Percentiles rank a stretch among this genome's conserved stretches.
Conservation (phyloP, 345 rosid genomes). For the Syzygium aromaticum region DNA sequence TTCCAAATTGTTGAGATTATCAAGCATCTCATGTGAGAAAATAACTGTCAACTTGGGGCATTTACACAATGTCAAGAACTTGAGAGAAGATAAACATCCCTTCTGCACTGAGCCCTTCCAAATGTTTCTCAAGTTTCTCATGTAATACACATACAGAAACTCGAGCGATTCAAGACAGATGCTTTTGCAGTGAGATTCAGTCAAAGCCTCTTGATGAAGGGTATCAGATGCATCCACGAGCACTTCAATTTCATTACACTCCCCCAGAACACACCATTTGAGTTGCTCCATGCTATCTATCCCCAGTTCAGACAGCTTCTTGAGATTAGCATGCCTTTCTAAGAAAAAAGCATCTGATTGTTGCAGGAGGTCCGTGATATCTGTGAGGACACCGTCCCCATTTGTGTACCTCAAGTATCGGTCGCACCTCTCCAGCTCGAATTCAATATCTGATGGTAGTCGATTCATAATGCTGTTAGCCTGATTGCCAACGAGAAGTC, state of each 20-base stretch:
- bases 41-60: background rate
- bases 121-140: background rate
- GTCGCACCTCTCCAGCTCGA: background rate
- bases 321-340: constrained; percentile 6
- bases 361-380: background rate
- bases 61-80: background rate
- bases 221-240: background rate
- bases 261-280: constrained; percentile 15
- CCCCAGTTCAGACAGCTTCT: constrained; percentile 10
- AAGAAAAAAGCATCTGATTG: constrained; percentile 10
- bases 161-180: background rate
- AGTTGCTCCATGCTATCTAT: constrained; percentile 5
- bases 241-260: constrained; percentile 10
- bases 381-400: constrained; percentile 1
- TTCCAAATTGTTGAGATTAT: background rate
- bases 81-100: background rate
- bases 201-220: background rate
- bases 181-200: background rate
- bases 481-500: constrained; percentile 8
- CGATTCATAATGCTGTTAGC: constrained; percentile 12
- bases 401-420: constrained; percentile 13
- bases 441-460: constrained; percentile 10
- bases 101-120: background rate
- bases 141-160: constrained; percentile 4
- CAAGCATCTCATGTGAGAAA: background rate